Conservation (phyloP, 441 rosid species). For the Corymbia calophylla region DNA sequence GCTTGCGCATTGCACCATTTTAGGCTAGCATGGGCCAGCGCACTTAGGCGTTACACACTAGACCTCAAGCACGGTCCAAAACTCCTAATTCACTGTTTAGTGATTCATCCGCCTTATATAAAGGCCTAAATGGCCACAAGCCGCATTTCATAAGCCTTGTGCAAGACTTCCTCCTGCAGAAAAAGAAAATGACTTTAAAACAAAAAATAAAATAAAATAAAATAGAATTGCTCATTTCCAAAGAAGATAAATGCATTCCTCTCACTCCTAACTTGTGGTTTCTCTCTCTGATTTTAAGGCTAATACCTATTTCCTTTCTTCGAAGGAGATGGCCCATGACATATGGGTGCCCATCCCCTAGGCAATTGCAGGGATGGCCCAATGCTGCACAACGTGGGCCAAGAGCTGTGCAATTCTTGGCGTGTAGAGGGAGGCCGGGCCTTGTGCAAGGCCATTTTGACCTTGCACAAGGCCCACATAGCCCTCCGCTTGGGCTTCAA, state of each 20-base stretch:
- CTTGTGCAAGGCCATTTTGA: neutral
- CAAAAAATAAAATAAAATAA: too few species aligned
- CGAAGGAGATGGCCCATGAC: neutral
- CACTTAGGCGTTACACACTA: neutral
- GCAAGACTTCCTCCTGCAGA: neutral
- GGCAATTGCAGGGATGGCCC: neutral
- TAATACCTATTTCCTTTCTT: neutral
- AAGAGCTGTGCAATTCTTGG: neutral
- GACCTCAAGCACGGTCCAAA: neutral
- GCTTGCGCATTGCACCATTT: neutral
- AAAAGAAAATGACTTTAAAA: too few species aligned
- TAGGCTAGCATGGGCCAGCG: neutral
- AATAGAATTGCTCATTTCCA: neutral
- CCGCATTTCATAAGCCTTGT: neutral
- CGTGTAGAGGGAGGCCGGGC: neutral
- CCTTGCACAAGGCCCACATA: neutral
- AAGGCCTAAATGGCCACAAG: neutral
- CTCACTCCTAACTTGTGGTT: neutral
- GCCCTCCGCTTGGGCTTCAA: neutral
- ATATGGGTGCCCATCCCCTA: neutral
- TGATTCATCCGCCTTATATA: rapidly evolving
- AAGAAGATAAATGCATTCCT: neutral
- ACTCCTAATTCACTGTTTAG: neutral
- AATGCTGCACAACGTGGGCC: neutral
- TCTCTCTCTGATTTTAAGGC: neutral